Percentiles rank a stretch among this genome's conserved stretches.
Evolutionary conservation across 2,329 filamentous ascomycete species (phyloP).

Genomic region (Polychaeton citri): DNA sequence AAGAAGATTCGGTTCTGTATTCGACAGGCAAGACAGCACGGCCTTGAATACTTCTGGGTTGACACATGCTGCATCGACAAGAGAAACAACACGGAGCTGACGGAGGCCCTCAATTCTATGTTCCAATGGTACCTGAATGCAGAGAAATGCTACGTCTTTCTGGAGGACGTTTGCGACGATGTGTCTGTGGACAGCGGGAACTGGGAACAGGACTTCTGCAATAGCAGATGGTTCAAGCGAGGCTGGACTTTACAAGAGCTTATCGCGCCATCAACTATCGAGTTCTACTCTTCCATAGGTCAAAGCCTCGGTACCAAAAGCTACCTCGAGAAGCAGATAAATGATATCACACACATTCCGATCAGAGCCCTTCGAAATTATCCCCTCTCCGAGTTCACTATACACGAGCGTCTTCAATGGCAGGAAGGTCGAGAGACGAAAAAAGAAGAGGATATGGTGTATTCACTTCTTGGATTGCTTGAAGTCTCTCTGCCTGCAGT

Average conservation of each 20-base stretch:
- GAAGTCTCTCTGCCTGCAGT: conserved; percentile 10
- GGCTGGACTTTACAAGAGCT: too few relatives aligned
- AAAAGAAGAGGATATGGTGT: neutral
- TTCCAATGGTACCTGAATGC: neutral
- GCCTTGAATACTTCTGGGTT: conserved; percentile 2
- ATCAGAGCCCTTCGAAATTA: neutral
- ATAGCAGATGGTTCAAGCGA: conserved; percentile 3
- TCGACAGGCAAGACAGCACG: conserved; percentile 11
- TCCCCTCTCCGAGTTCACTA: neutral
- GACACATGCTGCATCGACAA: conserved; percentile 13
- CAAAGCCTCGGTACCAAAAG: neutral
- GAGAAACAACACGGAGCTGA: conserved; percentile 7
- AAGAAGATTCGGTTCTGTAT: conserved; percentile 14
- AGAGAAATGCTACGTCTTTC: neutral
- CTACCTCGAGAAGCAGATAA: neutral
- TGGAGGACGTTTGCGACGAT: neutral
- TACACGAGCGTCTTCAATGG: neutral
- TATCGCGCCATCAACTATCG: neutral
- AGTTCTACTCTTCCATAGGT: neutral
- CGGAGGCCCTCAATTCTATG: conserved; percentile 9
- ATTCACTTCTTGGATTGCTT: neutral
- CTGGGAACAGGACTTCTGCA: conserved; percentile 2
- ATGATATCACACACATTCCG: neutral
- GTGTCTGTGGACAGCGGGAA: too few relatives aligned
- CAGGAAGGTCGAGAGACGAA: neutral